A percentile compares a stretch with the other conserved stretches of the same genome.
Evolutionary conservation across 768 basidiomycete species (phyloP).

Genomic region (Auricularia auricula-judae): DNA sequence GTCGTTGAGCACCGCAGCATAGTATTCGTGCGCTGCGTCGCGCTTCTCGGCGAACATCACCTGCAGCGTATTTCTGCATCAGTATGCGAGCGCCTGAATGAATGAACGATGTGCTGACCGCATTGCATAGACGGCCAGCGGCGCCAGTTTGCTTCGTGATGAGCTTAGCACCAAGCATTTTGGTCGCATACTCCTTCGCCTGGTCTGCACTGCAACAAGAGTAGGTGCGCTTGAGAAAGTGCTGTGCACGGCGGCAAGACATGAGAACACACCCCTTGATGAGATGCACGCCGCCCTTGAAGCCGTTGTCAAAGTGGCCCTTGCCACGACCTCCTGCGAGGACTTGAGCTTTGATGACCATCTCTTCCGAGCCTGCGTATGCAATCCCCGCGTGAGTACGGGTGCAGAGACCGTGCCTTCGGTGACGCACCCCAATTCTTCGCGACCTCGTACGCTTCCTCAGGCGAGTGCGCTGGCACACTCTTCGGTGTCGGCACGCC

Average conservation of each 20-base stretch:
- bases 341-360: constrained; percentile 98
- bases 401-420: constrained; percentile 2
- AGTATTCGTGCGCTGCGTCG: constrained; percentile 92
- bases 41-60: constrained; percentile 98
- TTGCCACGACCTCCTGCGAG: constrained; percentile 98
- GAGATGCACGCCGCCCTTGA: constrained; percentile 96
- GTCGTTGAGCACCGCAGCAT: constrained; percentile 94
- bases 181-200: constrained; percentile 72
- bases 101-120: constrained; percentile 38
- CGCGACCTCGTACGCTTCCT: constrained; percentile 85
- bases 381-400: not conserved
- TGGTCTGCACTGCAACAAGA: constrained; percentile 58
- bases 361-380: constrained; percentile 50
- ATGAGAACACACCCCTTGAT: constrained; percentile 55
- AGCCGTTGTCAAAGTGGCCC: constrained; percentile 90
- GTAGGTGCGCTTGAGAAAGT: not conserved
- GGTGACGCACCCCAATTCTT: constrained; percentile 65
- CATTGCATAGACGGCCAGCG: constrained; percentile 86
- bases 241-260: constrained; percentile 5
- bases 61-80: constrained; percentile 26
- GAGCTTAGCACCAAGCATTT: constrained; percentile 92
- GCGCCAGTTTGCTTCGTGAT: constrained; percentile 99
- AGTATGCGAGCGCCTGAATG: not conserved
- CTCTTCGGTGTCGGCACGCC: constrained; percentile 93
- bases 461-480: constrained; percentile 71